phyloP scores from a whole-genome alignment of 306 rosid species.

The Glycine latifolia region DNA sequence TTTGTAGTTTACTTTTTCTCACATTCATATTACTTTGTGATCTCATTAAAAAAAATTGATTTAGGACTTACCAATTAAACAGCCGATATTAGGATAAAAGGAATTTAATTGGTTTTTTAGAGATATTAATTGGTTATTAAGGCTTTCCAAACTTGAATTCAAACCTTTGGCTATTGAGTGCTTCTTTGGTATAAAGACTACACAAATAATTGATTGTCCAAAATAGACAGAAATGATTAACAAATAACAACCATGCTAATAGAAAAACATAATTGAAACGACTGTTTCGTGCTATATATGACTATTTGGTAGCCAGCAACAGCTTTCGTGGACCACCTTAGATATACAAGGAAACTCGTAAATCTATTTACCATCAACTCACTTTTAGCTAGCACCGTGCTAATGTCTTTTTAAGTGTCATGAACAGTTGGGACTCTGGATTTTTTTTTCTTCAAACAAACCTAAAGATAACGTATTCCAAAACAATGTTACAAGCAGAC shows the following conservation, averaged over 20 bases:
- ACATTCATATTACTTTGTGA: background rate
- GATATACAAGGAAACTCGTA: conserved; percentile 36
- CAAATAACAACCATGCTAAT: conserved; percentile 23
- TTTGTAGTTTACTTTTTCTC: background rate
- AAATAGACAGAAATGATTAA: conserved; percentile 30
- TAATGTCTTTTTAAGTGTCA: conserved; percentile 35
- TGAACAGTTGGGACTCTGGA: conserved; percentile 7
- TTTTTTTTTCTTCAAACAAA: background rate
- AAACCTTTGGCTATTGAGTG: background rate
- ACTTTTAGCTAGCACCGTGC: conserved; percentile 26
- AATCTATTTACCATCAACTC: conserved; percentile 49
- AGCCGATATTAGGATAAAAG: background rate
- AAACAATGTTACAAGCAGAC: conserved; percentile 33
- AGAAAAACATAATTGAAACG: conserved; percentile 3
- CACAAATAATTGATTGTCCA: background rate
- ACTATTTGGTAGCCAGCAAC: background rate
- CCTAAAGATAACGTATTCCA: conserved; percentile 12
- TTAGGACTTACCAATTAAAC: background rate
- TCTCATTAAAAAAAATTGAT: background rate
- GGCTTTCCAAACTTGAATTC: background rate
- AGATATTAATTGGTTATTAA: background rate
- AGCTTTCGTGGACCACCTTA: conserved; percentile 37
- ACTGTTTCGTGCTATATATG: background rate
- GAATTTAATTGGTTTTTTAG: background rate
- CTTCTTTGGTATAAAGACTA: background rate